Evolutionary conservation across 2,329 filamentous ascomycete species (phyloP).

Genomic region (Verticillium zaregamsianum): DNA sequence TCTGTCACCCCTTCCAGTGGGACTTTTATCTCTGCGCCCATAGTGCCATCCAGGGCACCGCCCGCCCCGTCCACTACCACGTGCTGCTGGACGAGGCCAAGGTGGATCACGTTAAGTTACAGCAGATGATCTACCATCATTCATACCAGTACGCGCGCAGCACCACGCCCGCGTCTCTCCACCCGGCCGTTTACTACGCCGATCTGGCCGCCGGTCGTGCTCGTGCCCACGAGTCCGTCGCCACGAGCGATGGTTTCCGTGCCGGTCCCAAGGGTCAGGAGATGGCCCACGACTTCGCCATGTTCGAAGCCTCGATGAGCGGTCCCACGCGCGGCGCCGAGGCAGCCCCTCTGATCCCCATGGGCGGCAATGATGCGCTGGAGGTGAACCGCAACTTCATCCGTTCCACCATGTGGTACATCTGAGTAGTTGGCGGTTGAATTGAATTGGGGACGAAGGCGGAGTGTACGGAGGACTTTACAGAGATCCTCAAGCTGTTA

Average conservation of each 20-base stretch:
- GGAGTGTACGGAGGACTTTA: neutral
- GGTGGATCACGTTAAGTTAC: constrained; percentile 63
- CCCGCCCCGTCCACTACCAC: constrained; percentile 88
- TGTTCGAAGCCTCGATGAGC: constrained; percentile 28
- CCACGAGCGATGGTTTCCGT: constrained; percentile 39
- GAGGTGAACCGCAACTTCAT: constrained; percentile 26
- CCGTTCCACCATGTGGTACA: constrained; percentile 40
- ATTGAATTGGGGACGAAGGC: neutral
- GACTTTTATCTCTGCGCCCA: constrained; percentile 71
- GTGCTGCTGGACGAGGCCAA: constrained; percentile 79
- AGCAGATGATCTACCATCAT: constrained; percentile 90
- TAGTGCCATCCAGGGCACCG: constrained; percentile 85
- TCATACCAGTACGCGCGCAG: constrained; percentile 91
- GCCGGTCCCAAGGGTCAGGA: constrained; percentile 39
- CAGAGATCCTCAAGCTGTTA: neutral
- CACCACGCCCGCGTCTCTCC: constrained; percentile 85
- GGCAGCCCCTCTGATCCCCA: constrained; percentile 13
- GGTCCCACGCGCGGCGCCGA: constrained; percentile 6
- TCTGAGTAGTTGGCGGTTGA: constrained; percentile 19
- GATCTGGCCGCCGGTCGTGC: constrained; percentile 83
- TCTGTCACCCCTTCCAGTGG: constrained; percentile 87
- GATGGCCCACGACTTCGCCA: constrained; percentile 30
- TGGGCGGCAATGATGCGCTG: constrained; percentile 16
- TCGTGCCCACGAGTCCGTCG: constrained; percentile 62
- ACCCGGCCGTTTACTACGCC: constrained; percentile 92